Base-by-base conservation (phyloP, 768 basidiomycete genomes). In the Erythrobasidium yunnanense region DNA sequence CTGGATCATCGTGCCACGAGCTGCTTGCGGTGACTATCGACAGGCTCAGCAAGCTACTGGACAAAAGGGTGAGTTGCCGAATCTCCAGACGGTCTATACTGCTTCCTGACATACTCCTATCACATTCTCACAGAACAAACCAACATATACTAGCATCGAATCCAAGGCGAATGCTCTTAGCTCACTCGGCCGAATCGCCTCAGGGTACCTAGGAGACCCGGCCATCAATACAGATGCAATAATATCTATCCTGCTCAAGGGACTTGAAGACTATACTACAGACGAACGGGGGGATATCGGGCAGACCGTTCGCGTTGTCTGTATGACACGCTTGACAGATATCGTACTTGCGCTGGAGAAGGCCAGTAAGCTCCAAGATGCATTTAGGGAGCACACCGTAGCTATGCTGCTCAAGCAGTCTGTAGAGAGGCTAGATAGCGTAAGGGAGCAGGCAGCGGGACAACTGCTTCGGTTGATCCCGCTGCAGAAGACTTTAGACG, bases 271-370 rank as follows among this genome's bases (percentile, higher is more conserved):
- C 77, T 99, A 97, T 74, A 87, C 88, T 4, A 84, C 83, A 52
- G 93, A 99, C 74, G 88, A 95, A 74, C 84, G 93, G 70, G 93
- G 93, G 2, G 95, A 99, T 74, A 49, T 99, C 35, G 93, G 93
- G 45, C 96, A 93, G 1, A 95, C 91, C 90, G 82, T 91, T 55
- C 87, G 93, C 68, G 81, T 87, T 5, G 83, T 84, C 1, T 87
- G 85, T 71, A 81, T 91, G 55, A 79, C 79, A 50, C 85, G 86
- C 8, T 77, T 91, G 62, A 79, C 83, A 18, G 77, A 78, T 6
- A 76, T 84, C 66, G 77, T 81, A 47, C 78, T 80, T 71, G 77
- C 81, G 25, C 71, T 88, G 2, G 79, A 86, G 70, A 71, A 46
- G 8, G 75, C 13, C 73, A 78, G 49, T 79, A 34, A 18, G 29